A percentile compares a stretch with the other conserved stretches of the same genome.
Evolutionary conservation across 192 early-diverging fungal species (phyloP).

Genomic region (Anaeromyces robustus): DNA sequence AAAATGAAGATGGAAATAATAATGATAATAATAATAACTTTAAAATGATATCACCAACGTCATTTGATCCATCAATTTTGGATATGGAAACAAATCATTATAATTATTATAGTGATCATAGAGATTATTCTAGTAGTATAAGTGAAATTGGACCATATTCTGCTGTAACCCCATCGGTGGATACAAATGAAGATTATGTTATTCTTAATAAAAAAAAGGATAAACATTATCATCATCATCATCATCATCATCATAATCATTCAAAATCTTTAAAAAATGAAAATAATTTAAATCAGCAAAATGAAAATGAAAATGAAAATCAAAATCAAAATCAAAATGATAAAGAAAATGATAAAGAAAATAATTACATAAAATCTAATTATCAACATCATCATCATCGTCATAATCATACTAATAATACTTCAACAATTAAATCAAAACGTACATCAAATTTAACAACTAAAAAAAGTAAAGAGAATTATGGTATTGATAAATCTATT

Average conservation of each 20-base stretch:
- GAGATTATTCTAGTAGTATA: neutral
- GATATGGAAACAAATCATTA: neutral
- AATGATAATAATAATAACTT: too few species aligned
- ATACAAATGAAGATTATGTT: too few species aligned
- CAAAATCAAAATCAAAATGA: too few species aligned
- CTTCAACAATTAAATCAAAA: neutral
- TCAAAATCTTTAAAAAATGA: too few species aligned
- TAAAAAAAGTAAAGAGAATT: neutral
- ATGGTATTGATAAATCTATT: neutral
- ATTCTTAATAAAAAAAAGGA: neutral
- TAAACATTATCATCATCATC: neutral
- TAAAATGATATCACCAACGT: too few species aligned
- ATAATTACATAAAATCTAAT: too few species aligned
- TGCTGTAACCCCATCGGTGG: neutral
- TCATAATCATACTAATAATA: neutral
- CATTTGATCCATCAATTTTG: too few species aligned
- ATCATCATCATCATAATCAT: neutral
- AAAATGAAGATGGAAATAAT: too few species aligned
- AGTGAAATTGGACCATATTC: neutral
- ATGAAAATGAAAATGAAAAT: too few species aligned
- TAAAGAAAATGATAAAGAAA: too few species aligned
- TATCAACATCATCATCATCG: too few species aligned
- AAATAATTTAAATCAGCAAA: too few species aligned
- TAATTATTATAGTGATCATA: neutral
- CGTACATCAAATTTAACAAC: neutral